These are phyloP conservation scores for Acanthamoeba divionensis DNA, from an alignment of 208 protist species.

Conservation along the genomic window DNA sequence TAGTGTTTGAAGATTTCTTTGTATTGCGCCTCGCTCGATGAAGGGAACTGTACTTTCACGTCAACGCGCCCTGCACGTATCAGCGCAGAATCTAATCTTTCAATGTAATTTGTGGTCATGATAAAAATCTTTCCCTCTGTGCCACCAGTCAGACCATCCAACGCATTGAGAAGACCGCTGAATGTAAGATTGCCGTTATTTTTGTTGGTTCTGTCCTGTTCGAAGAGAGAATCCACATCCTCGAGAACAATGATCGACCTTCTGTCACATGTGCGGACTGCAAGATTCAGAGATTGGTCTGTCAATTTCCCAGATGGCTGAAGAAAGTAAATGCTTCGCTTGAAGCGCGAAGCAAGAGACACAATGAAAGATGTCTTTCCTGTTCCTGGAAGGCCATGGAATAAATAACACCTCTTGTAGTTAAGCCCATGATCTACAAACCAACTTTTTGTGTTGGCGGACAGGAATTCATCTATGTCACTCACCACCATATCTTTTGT, in stretches of 20 bases:
- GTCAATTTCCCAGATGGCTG: neutral
- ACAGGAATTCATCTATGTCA: neutral
- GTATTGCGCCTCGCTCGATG: slow-evolving; percentile 79
- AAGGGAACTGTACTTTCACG: slow-evolving; percentile 87
- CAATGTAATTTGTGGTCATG: slow-evolving; percentile 96
- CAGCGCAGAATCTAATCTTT: slow-evolving; percentile 89
- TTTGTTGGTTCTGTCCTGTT: neutral
- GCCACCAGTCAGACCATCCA: slow-evolving; percentile 93
- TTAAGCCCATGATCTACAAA: slow-evolving; percentile 91
- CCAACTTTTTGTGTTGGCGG: slow-evolving; percentile 75
- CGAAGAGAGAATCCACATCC: slow-evolving; percentile 93
- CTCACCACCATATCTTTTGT: neutral
- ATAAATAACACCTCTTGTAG: slow-evolving; percentile 92
- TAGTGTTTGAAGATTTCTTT: slow-evolving; percentile 87
- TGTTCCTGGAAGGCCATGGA: slow-evolving; percentile 92
- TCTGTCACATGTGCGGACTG: slow-evolving; percentile 83
- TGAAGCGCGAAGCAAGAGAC: slow-evolving; percentile 89
- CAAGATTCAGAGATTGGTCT: neutral
- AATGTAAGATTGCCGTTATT: slow-evolving; percentile 80
- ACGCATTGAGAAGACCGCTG: slow-evolving; percentile 92
- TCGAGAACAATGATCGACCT: slow-evolving; percentile 91
- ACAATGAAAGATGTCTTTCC: slow-evolving; percentile 92
- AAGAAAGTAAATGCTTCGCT: slow-evolving; percentile 91
- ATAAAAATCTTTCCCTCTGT: slow-evolving; percentile 92
- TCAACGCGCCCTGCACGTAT: slow-evolving; percentile 93